Evolutionary conservation across 2,329 filamentous ascomycete genomes (phyloP).

Genomic region (Fusarium algeriense): DNA sequence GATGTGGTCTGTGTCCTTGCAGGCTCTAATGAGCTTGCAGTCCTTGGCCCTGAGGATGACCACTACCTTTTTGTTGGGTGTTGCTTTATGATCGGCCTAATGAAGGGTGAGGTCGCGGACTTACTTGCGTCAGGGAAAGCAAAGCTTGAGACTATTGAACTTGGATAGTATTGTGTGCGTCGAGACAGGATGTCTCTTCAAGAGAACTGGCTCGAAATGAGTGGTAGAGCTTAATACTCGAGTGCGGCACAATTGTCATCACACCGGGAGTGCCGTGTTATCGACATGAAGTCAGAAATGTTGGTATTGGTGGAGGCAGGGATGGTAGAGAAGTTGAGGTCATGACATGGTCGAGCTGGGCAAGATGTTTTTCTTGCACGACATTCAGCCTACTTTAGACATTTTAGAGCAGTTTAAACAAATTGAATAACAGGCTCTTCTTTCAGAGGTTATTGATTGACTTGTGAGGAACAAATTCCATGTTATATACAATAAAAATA

Average conservation of each 20-base stretch:
- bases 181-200: too few species aligned
- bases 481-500: not conserved
- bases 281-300: fast-evolving
- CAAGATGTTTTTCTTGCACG: not conserved
- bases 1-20: not conserved
- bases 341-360: not conserved
- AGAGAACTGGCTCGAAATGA: too few species aligned
- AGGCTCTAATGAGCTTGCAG: fast-evolving
- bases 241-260: too few species aligned
- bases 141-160: not conserved
- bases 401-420: not conserved
- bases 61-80: not conserved
- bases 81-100: not conserved
- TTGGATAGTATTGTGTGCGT: not conserved
- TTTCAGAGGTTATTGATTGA: not conserved
- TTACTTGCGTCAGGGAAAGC: not conserved
- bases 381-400: not conserved
- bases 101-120: not conserved
- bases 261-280: too few species aligned
- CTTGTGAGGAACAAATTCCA: not conserved
- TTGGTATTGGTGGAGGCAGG: not conserved
- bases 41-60: not conserved
- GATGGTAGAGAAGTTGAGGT: not conserved
- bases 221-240: too few species aligned
- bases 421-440: not conserved